Base-by-base conservation (phyloP, 345 rosid genomes). In the Conringia planisiliqua region DNA sequence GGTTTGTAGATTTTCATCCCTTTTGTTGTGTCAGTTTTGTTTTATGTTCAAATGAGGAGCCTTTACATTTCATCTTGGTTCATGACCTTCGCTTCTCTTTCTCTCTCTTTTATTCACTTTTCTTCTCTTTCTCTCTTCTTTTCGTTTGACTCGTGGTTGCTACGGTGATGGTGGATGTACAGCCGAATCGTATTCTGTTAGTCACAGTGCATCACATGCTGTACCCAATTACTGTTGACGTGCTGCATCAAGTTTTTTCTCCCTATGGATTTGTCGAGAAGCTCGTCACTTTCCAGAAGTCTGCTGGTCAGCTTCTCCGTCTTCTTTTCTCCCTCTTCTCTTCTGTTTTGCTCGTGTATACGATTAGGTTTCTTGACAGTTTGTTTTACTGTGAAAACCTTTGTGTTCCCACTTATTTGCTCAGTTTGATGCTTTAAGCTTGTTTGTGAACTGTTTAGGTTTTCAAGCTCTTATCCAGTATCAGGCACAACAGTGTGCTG, bases 231-330 rank as follows among this genome's bases (percentile, higher is more conserved):
- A 90, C 97, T 5, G 97, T 92, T 86, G 97, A 92, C 62, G 96
- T 90, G 75, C 94, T 92, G 81, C 97, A 92, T 75, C 97, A 87
- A 85, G 94, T 92, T 78, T 90, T 92, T 83, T 90, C 94, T 84
- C 90, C 96, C 68, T 81, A 86, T 87, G 97, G 97, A 82, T 86
- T 78, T 83, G 96, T 90, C 76, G 97, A 92, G 86, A 92, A 92
- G 94, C 88, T 92, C 32, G 96, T 92, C 86, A 92, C 97, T 8
- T 92, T 92, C 81, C 97, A 92, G 86, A 92, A 92, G 94, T 92
- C 96, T 55, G 97, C 97, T 83, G 96, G 93, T 92, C 91, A 90
- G 97, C 87, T 85, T 83, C 86, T 79, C 78, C 82, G 64, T 62
- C 83, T 73, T 80, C 55, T 74, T 66, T 77, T 77, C 56, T 71